phyloP scores from a whole-genome alignment of 805 yeast species.

The Brettanomyces bruxellensis region DNA sequence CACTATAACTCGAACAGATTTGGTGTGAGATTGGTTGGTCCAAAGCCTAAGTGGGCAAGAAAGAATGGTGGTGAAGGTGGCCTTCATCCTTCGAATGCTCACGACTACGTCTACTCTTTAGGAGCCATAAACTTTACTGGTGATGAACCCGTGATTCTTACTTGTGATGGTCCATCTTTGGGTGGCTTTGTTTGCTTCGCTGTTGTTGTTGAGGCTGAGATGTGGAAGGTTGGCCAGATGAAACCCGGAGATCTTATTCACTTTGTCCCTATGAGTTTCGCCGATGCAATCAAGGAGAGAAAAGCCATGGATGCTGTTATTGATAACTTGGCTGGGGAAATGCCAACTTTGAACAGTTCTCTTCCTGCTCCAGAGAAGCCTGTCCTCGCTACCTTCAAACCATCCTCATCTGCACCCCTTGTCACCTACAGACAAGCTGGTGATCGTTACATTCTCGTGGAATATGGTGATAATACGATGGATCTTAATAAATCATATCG shows the following conservation, averaged over 20 bases:
- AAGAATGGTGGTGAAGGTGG: conserved; percentile 97
- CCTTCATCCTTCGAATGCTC: conserved; percentile 96
- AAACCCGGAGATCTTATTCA: conserved; percentile 85
- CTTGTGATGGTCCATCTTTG: conserved; percentile 95
- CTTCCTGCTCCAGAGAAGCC: conserved; percentile 55
- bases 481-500: conserved; percentile 81
- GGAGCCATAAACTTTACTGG: conserved; percentile 98
- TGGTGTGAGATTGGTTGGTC: conserved; percentile 91
- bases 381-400: conserved; percentile 45
- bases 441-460: conserved; percentile 85
- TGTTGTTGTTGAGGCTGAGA: conserved; percentile 89
- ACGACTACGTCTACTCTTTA: conserved; percentile 90
- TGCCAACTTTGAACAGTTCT: conserved; percentile 22
- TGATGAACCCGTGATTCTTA: conserved; percentile 94
- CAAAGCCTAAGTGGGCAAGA: conserved; percentile 96
- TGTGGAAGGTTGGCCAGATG: conserved; percentile 98
- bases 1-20: conserved; percentile 96
- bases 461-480: conserved; percentile 84
- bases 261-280: conserved; percentile 70
- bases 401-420: conserved; percentile 46
- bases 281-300: conserved; percentile 59
- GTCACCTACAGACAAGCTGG: conserved; percentile 95
- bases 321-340: conserved; percentile 33
- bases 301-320: conserved; percentile 49
- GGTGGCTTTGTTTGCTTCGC: conserved; percentile 98